Conservation (phyloP, 306 rosid genomes). For the Dryas drummondii region DNA sequence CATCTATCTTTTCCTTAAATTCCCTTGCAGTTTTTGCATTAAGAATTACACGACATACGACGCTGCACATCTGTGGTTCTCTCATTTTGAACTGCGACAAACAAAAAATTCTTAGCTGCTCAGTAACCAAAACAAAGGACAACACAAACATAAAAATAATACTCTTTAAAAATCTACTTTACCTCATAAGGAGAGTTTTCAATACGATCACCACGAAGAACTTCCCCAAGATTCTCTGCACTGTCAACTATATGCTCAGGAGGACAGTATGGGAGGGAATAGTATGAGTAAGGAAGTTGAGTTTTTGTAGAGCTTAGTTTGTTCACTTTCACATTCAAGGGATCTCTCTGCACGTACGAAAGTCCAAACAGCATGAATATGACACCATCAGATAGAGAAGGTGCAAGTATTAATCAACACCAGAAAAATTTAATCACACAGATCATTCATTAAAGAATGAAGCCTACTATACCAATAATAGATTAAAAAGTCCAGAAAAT, state of each 20-base stretch:
- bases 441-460: neutral
- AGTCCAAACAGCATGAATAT: neutral
- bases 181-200: constrained; percentile 91
- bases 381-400: neutral
- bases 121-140: constrained; percentile 7
- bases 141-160: constrained; percentile 5
- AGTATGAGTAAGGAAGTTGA: constrained; percentile 82
- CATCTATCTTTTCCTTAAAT: constrained; percentile 78
- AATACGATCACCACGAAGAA: constrained; percentile 88
- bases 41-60: constrained; percentile 58
- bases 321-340: constrained; percentile 79
- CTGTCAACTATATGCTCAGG: constrained; percentile 73
- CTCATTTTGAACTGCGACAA: constrained; percentile 78
- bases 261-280: constrained; percentile 72
- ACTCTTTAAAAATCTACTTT: constrained; percentile 20
- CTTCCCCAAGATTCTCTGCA: constrained; percentile 97
- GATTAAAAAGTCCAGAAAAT: neutral
- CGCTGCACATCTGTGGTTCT: constrained; percentile 82
- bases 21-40: constrained; percentile 61
- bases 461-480: neutral
- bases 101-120: constrained; percentile 23
- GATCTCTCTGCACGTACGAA: constrained; percentile 58
- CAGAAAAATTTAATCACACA: neutral
- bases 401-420: neutral
- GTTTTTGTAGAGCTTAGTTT: constrained; percentile 83